phyloP scores from a whole-genome alignment of 2,329 filamentous ascomycete species.

The Neonectria ditissima region DNA sequence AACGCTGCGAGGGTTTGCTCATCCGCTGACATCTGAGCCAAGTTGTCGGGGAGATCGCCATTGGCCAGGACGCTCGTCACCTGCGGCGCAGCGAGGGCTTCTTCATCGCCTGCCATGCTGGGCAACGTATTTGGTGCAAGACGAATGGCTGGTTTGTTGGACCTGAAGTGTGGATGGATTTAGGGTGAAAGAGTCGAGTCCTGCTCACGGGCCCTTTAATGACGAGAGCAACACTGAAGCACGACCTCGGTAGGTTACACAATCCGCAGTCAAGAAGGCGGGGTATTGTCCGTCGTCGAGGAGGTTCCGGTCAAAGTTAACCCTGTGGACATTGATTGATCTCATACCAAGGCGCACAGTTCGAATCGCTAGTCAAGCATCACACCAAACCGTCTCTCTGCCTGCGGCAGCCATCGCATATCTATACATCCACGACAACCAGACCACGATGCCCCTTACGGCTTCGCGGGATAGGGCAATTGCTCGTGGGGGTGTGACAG shows the following conservation, averaged over 20 bases:
- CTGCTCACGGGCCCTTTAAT: background rate
- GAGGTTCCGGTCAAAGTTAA: background rate
- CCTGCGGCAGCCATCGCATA: background rate
- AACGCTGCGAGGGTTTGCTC: slow-evolving; percentile 25
- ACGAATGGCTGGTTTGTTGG: background rate
- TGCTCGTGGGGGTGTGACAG: slow-evolving; percentile 6
- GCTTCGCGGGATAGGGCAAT: background rate
- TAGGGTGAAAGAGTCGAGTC: background rate
- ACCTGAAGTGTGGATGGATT: background rate
- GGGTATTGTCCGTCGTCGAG: background rate
- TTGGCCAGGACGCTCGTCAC: slow-evolving; percentile 21
- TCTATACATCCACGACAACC: background rate
- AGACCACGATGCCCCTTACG: background rate
- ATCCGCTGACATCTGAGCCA: slow-evolving; percentile 17
- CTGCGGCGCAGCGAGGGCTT: slow-evolving; percentile 6
- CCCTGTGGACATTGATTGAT: background rate
- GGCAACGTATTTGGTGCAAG: background rate
- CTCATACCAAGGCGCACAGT: background rate
- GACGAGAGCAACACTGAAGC: background rate
- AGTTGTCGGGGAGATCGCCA: slow-evolving; percentile 22
- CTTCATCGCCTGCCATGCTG: slow-evolving; percentile 18
- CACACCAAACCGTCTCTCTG: background rate
- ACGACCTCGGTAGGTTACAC: background rate
- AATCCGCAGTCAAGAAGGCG: background rate
- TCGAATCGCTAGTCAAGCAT: background rate